Evolutionary conservation across 768 basidiomycete species (phyloP).

Genomic region (Lyophyllum semitale): DNA sequence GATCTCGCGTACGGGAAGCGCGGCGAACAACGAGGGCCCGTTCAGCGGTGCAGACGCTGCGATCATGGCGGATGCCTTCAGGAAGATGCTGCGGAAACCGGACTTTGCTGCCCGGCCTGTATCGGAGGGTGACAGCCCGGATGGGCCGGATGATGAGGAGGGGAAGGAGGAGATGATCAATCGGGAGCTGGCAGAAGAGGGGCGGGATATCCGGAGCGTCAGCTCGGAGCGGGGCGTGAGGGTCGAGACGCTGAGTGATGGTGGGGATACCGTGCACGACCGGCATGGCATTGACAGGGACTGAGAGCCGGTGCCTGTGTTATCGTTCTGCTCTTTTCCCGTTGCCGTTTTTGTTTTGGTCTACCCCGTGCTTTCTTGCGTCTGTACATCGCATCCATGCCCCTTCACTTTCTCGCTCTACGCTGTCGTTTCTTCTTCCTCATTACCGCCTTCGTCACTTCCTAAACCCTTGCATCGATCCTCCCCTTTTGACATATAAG

Average conservation of each 20-base stretch:
- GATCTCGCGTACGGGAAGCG: conserved; percentile 60
- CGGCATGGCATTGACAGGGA: conserved; percentile 27
- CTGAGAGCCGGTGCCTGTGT: conserved; percentile 6
- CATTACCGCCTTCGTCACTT: background rate
- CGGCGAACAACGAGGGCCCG: conserved; percentile 64
- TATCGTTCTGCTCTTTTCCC: background rate
- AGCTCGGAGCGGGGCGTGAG: conserved; percentile 76
- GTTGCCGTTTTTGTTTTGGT: background rate
- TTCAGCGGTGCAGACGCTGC: conserved; percentile 87
- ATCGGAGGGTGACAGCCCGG: conserved; percentile 73
- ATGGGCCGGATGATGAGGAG: conserved; percentile 45
- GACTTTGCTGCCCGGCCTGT: conserved; percentile 74
- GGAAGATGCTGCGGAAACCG: conserved; percentile 85
- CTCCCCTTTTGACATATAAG: background rate
- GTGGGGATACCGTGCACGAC: conserved; percentile 50
- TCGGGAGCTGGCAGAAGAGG: conserved; percentile 84
- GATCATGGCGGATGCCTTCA: conserved; percentile 91
- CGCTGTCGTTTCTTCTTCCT: background rate
- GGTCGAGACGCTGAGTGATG: conserved; percentile 70
- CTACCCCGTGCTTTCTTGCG: background rate
- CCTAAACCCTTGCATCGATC: background rate
- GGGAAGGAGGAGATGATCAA: conserved; percentile 52
- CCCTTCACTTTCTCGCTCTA: background rate
- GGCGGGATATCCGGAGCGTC: conserved; percentile 85
- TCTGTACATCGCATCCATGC: conserved; percentile 1